phyloP scores from a whole-genome alignment of 306 rosid species.

The Ochetophila trinervis region DNA sequence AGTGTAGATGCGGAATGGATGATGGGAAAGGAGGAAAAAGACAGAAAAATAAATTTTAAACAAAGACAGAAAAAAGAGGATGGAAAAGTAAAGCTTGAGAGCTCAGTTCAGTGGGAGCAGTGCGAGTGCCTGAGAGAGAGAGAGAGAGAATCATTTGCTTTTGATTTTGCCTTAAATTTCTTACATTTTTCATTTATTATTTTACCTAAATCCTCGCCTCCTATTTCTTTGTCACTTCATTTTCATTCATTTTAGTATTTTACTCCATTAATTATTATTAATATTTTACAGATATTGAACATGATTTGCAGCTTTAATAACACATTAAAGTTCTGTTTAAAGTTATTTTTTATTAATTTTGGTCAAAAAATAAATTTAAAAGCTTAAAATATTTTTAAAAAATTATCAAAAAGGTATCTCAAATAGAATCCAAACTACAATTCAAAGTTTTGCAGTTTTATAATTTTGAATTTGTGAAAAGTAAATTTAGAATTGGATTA shows the following conservation, averaged over 20 bases:
- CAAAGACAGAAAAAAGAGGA: constrained; percentile 13
- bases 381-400: no score
- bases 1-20: constrained; percentile 24
- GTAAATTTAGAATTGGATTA: no score
- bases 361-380: no score
- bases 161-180: not conserved
- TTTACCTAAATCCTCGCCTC: constrained; percentile 17
- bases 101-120: constrained; percentile 27
- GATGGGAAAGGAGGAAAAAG: constrained; percentile 27
- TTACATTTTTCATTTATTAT: constrained; percentile 8
- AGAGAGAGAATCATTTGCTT: constrained; percentile 28
- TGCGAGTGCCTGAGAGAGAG: not conserved
- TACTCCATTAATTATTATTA: not conserved
- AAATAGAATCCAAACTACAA: no score
- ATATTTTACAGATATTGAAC: no score
- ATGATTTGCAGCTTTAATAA: no score
- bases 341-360: no score
- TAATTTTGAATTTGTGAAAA: no score
- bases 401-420: no score
- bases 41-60: constrained; percentile 16
- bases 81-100: constrained; percentile 14
- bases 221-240: not conserved
- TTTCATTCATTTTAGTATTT: not conserved
- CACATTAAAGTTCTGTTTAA: no score
- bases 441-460: no score